Percentiles rank a stretch among this genome's conserved stretches.
Evolutionary conservation across 148 eudicot genomes (phyloP).

Genomic region (Linanthus parryae): DNA sequence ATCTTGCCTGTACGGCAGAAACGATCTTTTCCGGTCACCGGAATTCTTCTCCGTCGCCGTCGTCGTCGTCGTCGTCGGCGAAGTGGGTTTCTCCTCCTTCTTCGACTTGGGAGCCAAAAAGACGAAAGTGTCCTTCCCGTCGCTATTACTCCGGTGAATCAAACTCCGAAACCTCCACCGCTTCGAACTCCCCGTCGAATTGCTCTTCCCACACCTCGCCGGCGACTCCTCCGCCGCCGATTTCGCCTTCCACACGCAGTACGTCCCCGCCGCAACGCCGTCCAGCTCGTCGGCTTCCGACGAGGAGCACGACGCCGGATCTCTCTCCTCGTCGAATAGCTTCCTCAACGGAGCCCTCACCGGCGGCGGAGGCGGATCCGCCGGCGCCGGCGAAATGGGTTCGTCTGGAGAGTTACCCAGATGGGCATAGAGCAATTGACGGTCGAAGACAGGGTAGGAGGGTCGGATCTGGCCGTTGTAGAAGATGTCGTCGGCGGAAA

Average conservation of each 20-base stretch:
- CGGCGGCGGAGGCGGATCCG: neutral
- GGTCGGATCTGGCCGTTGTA: conserved; percentile 45
- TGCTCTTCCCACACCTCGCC: conserved; percentile 48
- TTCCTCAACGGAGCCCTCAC: conserved; percentile 40
- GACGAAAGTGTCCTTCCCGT: conserved; percentile 49
- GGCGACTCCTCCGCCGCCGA: conserved; percentile 15
- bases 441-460: conserved; percentile 45
- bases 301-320: conserved; percentile 41
- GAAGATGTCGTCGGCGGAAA: conserved; percentile 40
- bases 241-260: conserved; percentile 76
- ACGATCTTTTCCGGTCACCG: conserved; percentile 24
- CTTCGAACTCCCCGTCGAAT: conserved; percentile 56
- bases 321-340: conserved; percentile 47
- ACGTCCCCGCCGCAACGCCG: conserved; percentile 51
- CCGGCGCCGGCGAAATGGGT: neutral
- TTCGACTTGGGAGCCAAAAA: conserved; percentile 19
- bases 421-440: conserved; percentile 23
- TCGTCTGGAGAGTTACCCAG: neutral
- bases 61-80: neutral
- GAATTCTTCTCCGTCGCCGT: conserved; percentile 7
- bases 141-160: conserved; percentile 62
- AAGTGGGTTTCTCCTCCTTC: no score
- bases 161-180: conserved; percentile 64
- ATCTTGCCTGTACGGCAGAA: conserved; percentile 46
- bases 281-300: conserved; percentile 71